Percentiles rank a stretch among this genome's conserved stretches.
These are phyloP conservation scores for Cantharellus anzutake DNA, from an alignment of 768 basidiomycete species.

Conservation along the genomic window DNA sequence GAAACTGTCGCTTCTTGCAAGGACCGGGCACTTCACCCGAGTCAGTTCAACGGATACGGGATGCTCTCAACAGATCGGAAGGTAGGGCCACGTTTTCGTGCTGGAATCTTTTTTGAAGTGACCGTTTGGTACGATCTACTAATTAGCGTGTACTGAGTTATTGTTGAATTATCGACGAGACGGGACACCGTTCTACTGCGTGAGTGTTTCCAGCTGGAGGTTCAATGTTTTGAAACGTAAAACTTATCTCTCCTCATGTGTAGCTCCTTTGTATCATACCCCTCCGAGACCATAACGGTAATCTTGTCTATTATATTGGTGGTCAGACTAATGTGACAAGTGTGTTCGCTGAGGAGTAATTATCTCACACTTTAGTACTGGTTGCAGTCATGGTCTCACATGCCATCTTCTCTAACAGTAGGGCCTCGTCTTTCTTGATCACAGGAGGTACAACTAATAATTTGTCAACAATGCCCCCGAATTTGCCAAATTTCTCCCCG, in stretches of 20 bases:
- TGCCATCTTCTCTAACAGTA: no score
- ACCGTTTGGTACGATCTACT: not conserved
- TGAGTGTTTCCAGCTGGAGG: not conserved
- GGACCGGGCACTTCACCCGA: not conserved
- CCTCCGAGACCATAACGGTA: not conserved
- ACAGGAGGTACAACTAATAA: no score
- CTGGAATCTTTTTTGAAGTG: not conserved
- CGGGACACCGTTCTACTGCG: conserved; percentile 1
- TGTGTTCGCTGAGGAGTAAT: not conserved
- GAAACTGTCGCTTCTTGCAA: conserved; percentile 1
- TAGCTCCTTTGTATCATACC: conserved; percentile 1
- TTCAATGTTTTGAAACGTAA: not conserved
- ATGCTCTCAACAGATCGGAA: not conserved
- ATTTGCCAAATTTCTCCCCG: no score
- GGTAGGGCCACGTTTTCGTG: not conserved
- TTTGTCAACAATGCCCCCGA: no score
- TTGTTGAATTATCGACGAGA: not conserved
- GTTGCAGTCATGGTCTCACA: no score
- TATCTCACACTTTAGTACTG: not conserved
- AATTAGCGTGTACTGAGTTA: not conserved
- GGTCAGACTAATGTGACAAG: conserved; percentile 1
- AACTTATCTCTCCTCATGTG: not conserved
- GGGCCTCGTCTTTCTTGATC: no score
- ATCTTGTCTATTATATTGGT: not conserved
- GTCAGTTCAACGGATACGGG: not conserved